These are phyloP conservation scores for Hippophae tibetana DNA, from an alignment of 306 rosid species.

Conservation along the genomic window DNA sequence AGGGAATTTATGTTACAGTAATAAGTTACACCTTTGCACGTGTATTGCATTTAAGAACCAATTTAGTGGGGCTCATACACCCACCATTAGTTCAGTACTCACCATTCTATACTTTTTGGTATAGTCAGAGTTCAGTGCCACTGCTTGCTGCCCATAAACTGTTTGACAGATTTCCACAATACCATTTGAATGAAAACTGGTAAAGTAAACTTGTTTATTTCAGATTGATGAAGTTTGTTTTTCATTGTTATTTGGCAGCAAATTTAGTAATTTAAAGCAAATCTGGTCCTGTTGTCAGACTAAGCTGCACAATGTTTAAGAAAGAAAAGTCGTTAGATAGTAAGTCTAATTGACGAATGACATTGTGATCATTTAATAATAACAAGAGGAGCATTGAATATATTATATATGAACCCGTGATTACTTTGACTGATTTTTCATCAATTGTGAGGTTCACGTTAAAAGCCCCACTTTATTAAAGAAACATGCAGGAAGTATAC, in stretches of 20 bases:
- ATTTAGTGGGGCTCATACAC: conserved; percentile 18
- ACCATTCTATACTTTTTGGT: conserved; percentile 2
- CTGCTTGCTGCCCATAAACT: conserved; percentile 9
- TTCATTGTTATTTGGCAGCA: background rate
- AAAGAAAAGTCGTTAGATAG: too few relatives aligned
- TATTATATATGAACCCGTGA: too few relatives aligned
- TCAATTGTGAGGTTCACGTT: too few relatives aligned
- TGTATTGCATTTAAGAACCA: conserved; percentile 44
- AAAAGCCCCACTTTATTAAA: too few relatives aligned
- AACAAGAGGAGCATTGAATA: too few relatives aligned
- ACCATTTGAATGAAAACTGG: background rate
- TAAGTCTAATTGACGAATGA: too few relatives aligned
- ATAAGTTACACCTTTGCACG: conserved; percentile 25
- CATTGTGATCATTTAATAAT: too few relatives aligned
- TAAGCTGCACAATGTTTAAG: too few relatives aligned
- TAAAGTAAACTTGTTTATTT: background rate
- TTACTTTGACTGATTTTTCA: too few relatives aligned
- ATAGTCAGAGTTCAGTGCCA: background rate
- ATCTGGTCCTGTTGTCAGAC: too few relatives aligned
- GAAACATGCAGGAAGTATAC: too few relatives aligned
- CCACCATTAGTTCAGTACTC: conserved; percentile 1
- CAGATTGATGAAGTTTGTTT: background rate
- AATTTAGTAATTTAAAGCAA: background rate
- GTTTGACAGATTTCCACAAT: background rate
- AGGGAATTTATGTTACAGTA: conserved; percentile 15